Conservation (phyloP, 208 protist genomes). For the Acanthamoeba triangularis region DNA sequence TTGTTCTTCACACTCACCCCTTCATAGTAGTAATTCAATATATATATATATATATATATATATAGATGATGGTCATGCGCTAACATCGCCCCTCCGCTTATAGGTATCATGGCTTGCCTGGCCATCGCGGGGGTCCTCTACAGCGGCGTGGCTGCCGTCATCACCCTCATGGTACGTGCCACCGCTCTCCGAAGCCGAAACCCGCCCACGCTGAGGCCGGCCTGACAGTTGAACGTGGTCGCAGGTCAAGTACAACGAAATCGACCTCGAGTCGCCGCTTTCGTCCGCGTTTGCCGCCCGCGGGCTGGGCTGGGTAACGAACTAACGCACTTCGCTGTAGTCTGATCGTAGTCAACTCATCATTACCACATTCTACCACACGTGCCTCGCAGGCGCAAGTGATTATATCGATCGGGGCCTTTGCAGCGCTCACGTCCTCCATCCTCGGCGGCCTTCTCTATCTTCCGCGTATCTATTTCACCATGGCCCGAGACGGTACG, state of each 20-base stretch:
- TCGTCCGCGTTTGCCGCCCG: constrained; percentile 80
- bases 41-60: not conserved
- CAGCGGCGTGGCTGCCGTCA: constrained; percentile 82
- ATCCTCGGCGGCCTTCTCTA: constrained; percentile 83
- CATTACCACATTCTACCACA: not conserved
- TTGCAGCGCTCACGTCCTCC: constrained; percentile 84
- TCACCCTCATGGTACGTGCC: constrained; percentile 81
- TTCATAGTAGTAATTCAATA: not conserved
- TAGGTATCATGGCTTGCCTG: constrained; percentile 83
- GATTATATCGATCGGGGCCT: constrained; percentile 84
- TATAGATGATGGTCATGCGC: too few species aligned
- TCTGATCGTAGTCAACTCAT: too few species aligned
- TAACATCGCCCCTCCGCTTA: constrained; percentile 54
- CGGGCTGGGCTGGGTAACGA: constrained; percentile 44
- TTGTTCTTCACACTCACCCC: not conserved
- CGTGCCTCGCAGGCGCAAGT: constrained; percentile 56
- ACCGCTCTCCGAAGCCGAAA: not conserved
- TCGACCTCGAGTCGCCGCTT: constrained; percentile 86
- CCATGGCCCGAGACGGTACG: constrained; percentile 83
- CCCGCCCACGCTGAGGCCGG: not conserved
- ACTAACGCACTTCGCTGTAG: too few species aligned
- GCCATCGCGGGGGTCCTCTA: constrained; percentile 83
- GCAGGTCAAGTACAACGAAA: not conserved
- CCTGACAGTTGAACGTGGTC: not conserved
- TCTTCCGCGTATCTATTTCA: constrained; percentile 85